Evolutionary conservation across 2,329 filamentous ascomycete species (phyloP), one percentile per base, ranked within the genome.

Genomic region (Paraphoma sp.): DNA sequence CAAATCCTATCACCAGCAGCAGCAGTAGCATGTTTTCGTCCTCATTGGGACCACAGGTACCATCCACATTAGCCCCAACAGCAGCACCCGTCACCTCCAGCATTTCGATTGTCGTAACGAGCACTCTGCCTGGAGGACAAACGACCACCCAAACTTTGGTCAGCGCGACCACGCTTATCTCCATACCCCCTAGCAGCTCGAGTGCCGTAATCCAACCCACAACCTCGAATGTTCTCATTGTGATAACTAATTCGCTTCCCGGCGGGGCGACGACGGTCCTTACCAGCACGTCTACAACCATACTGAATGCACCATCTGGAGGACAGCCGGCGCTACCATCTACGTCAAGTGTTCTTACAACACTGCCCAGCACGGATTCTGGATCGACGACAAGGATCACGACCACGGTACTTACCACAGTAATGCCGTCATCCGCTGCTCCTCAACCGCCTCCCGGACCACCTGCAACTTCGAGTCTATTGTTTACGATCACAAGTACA

Each of bases 61-160:
- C 33, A 10, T 6, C 6, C 14, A 6, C 33, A 36, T 36, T 6
- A 14, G 14, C 28, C 28, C 16, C 42, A 30, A 38, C 28, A 41
- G 23, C 45, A 16, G 18, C 50, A 10, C 7, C 8, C 28, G 5
- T 18, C 5, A 31, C 23, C 6, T 46, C 40, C 23, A 57, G 42
- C 43, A n/a, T 30, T n/a, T 5, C 45, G 12, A 36, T 47, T 18
- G 53, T 45, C 8, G 33, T 47, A 5, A 54, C 48, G n/a, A 56
- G 44, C 38, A 30, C 46, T 40, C 17, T 47, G 14, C 16, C 55
- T 40, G 51, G 48, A 6, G 42, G 45, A 23, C 47, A 49, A 14
- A 49, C 47, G 8, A 49, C 47, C 6, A 42, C 36, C 40, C 12
- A 41, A 3, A 29, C 49, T 5, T 33, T 14, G 31, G 49, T 38